These are phyloP conservation scores for Suillus clintonianus DNA, from an alignment of 768 basidiomycete genomes.

Conservation along the genomic window DNA sequence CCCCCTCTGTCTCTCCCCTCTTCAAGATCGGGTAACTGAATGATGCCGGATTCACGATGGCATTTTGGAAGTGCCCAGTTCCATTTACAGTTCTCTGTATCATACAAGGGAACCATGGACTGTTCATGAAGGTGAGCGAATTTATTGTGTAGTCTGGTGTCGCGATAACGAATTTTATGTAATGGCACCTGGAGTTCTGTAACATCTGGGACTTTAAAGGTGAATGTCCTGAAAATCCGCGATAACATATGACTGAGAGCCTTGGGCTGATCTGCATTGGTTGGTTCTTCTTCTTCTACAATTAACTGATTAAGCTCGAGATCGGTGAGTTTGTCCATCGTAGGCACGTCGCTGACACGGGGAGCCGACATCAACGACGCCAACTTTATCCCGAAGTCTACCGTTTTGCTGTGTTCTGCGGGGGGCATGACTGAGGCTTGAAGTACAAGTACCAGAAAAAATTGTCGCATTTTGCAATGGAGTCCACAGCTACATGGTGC, in stretches of 20 bases:
- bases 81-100: not conserved
- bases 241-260: not conserved
- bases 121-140: not conserved
- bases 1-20: not conserved
- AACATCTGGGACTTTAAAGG: not conserved
- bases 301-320: not conserved
- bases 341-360: not conserved
- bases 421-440: too few species aligned
- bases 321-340: not conserved
- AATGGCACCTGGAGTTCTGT: not conserved
- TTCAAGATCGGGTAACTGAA: not conserved
- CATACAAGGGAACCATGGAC: not conserved
- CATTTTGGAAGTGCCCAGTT: not conserved
- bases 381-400: not conserved
- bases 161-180: not conserved
- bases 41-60: not conserved
- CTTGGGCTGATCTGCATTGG: not conserved
- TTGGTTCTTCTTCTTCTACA: not conserved
- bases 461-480: too few species aligned
- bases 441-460: too few species aligned
- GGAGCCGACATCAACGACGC: not conserved
- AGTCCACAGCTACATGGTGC: too few species aligned
- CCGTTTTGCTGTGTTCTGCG: not conserved
- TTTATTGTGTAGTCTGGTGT: not conserved
- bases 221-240: not conserved